Percentiles rank a stretch among this genome's conserved stretches.
Conservation (phyloP, 345 rosid species). For the Eucalyptus tenuipes region DNA sequence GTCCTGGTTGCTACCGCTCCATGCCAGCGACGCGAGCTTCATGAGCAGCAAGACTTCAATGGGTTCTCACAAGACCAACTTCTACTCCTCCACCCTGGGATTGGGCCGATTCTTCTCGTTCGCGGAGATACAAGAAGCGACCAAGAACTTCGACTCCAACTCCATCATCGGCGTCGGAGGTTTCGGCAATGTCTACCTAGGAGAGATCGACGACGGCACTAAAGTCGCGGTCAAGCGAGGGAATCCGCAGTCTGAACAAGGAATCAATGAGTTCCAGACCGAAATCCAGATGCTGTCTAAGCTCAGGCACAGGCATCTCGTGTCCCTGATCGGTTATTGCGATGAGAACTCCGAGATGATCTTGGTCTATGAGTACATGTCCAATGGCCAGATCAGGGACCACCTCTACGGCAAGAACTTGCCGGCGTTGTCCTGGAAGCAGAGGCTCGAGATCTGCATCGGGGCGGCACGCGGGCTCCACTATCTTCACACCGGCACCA, state of each 20-base stretch:
- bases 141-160: not conserved
- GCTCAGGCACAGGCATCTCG: slow-evolving; percentile 39
- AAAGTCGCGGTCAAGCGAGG: slow-evolving; percentile 39
- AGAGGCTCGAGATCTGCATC: slow-evolving; percentile 29
- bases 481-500: slow-evolving; percentile 35
- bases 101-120: slow-evolving; percentile 5
- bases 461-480: slow-evolving; percentile 39
- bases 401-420: slow-evolving; percentile 28
- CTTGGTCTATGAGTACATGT: slow-evolving; percentile 36
- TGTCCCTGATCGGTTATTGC: slow-evolving; percentile 32
- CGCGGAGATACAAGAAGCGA: slow-evolving; percentile 3
- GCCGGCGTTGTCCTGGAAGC: slow-evolving; percentile 28
- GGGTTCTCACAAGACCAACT: slow-evolving; percentile 5
- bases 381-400: slow-evolving; percentile 29
- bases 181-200: slow-evolving; percentile 33
- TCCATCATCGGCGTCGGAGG: slow-evolving; percentile 27
- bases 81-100: not conserved
- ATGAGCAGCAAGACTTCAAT: slow-evolving; percentile 1
- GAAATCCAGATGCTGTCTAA: slow-evolving; percentile 42
- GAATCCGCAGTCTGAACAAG: slow-evolving; percentile 39
- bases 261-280: slow-evolving; percentile 31
- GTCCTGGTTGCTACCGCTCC: slow-evolving; percentile 8
- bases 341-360: slow-evolving; percentile 38
- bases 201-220: slow-evolving; percentile 19
- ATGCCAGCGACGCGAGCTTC: slow-evolving; percentile 1